Conservation (phyloP, 345 rosid species). For the Ailanthus altissimus region DNA sequence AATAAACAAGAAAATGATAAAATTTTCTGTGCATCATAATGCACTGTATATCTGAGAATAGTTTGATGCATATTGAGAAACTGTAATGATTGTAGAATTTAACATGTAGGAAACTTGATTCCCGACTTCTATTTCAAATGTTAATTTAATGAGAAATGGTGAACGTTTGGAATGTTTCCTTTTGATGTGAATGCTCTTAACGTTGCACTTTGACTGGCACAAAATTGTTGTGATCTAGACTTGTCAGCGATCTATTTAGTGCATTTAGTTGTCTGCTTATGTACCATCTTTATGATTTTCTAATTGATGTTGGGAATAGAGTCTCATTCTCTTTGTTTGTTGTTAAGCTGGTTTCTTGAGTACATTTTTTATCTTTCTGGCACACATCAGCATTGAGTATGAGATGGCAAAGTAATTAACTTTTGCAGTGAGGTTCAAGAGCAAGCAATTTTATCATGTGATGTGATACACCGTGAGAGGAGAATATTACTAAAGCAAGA, state of each 20-base stretch:
- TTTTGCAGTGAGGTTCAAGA: conserved; percentile 91
- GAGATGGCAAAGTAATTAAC: conserved; percentile 32
- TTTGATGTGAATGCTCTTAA: neutral
- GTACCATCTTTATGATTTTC: neutral
- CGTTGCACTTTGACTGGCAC: conserved; percentile 1
- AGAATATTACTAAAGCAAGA: conserved; percentile 94
- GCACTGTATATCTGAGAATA: neutral
- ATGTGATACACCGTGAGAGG: conserved; percentile 84
- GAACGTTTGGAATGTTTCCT: conserved; percentile 3
- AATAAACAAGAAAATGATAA: neutral
- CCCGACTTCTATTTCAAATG: neutral
- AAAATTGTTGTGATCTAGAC: neutral
- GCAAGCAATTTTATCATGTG: conserved; percentile 80
- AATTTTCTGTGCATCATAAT: neutral
- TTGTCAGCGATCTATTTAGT: neutral
- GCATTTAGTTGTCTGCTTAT: neutral
- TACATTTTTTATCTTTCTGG: conserved; percentile 7
- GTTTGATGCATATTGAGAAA: neutral
- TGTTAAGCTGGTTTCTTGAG: neutral
- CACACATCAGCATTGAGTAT: conserved; percentile 5
- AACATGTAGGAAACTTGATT: neutral
- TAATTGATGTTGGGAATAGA: neutral
- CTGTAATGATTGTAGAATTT: neutral
- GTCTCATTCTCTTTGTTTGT: neutral
- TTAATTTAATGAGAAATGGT: neutral